phyloP scores from a whole-genome alignment of 2,329 filamentous ascomycete genomes.

The Lomentospora prolificans region DNA sequence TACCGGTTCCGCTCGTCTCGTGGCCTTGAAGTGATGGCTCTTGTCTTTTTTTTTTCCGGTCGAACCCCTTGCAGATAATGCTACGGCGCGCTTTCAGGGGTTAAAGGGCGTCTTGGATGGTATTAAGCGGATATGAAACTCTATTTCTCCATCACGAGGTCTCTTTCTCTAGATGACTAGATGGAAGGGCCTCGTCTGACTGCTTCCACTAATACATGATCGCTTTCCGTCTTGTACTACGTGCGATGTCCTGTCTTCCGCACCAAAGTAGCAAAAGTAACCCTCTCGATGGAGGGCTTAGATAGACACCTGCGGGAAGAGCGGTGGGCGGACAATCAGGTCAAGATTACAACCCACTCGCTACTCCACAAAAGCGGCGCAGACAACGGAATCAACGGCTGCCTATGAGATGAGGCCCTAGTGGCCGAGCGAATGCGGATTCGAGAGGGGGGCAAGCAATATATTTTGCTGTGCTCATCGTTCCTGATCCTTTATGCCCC shows the following conservation, averaged over 20 bases:
- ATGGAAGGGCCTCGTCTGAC: not conserved
- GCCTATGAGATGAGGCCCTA: not conserved
- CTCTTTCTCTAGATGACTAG: not conserved
- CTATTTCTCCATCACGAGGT: not conserved
- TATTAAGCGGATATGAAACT: not conserved
- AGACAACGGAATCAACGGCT: too few relatives aligned
- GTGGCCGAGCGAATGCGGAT: not conserved
- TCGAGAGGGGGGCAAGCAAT: not conserved
- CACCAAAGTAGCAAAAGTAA: not conserved
- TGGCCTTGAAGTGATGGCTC: too few relatives aligned
- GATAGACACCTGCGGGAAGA: not conserved
- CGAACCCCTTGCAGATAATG: not conserved
- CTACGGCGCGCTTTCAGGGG: not conserved
- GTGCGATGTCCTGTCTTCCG: not conserved
- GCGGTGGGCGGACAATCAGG: not conserved
- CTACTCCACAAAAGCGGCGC: too few relatives aligned
- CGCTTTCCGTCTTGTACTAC: too few relatives aligned
- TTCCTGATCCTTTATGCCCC: not conserved
- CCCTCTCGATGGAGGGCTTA: not conserved
- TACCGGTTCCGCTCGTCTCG: too few relatives aligned
- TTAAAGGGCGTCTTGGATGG: not conserved
- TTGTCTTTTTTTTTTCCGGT: not conserved
- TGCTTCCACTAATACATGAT: too few relatives aligned
- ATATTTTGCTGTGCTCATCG: not conserved
- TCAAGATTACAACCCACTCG: too few relatives aligned